phyloP scores from a whole-genome alignment of 306 rosid species.

The Castanopsis chinensis region DNA sequence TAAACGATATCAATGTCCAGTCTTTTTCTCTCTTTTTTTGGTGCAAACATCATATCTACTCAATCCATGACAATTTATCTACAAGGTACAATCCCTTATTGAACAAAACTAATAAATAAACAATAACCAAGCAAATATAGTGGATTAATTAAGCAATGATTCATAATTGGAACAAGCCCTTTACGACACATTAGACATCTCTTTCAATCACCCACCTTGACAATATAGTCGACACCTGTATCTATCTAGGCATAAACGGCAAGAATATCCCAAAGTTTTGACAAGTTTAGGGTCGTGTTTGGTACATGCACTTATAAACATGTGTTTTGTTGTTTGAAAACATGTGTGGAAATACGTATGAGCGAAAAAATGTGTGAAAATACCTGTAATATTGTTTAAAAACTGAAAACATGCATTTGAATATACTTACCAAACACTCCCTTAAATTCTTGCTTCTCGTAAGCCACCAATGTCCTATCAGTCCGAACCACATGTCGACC shows the following conservation, averaged over 20 bases:
- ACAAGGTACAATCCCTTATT: not conserved
- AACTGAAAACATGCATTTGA: too few species aligned
- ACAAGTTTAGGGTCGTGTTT: too few species aligned
- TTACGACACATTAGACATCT: slow-evolving; percentile 8
- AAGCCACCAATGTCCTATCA: slow-evolving; percentile 84
- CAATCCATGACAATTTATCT: not conserved
- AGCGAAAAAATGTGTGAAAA: too few species aligned
- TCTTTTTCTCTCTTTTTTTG: not conserved
- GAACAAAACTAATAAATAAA: not conserved
- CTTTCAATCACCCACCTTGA: slow-evolving; percentile 66
- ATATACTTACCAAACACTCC: too few species aligned
- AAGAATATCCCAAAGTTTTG: slow-evolving; percentile 96
- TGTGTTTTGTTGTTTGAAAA: too few species aligned
- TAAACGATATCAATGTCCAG: not conserved
- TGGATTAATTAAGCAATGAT: not conserved
- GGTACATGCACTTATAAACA: too few species aligned
- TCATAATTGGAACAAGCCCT: not conserved
- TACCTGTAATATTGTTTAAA: too few species aligned
- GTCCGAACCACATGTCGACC: slow-evolving; percentile 97
- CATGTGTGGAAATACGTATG: too few species aligned
- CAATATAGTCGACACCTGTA: slow-evolving; percentile 79
- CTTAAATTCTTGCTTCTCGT: slow-evolving; percentile 71
- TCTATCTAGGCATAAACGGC: slow-evolving; percentile 94
- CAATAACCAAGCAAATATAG: not conserved
- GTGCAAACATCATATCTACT: not conserved